These are phyloP conservation scores for Cinnamomum micranthum DNA, from an alignment of 164 flowering plant genomes.

Conservation along the genomic window DNA sequence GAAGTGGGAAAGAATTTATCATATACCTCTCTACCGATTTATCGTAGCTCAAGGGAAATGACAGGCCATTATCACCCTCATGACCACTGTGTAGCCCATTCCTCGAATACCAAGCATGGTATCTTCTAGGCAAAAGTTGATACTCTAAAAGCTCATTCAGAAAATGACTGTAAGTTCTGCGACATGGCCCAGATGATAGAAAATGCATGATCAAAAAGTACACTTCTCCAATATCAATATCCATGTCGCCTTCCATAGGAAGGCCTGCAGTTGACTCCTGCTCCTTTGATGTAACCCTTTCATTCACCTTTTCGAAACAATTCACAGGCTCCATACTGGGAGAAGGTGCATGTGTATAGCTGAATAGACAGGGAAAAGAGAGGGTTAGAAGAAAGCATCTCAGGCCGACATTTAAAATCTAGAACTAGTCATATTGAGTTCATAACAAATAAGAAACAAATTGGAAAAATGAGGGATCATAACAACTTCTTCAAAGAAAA, in stretches of 20 bases:
- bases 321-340: conserved; percentile 27
- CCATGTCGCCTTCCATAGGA: conserved; percentile 49
- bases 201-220: conserved; percentile 75
- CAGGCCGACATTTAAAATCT: neutral
- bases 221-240: conserved; percentile 82
- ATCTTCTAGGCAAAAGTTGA: conserved; percentile 93
- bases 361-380: conserved; percentile 1
- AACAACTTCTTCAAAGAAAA: neutral
- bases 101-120: conserved; percentile 98
- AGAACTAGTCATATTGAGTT: neutral
- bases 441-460: neutral
- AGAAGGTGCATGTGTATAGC: conserved; percentile 33
- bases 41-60: conserved; percentile 75
- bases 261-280: conserved; percentile 24
- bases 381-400: neutral
- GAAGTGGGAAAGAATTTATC: neutral
- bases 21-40: conserved; percentile 70
- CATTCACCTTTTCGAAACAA: conserved; percentile 29
- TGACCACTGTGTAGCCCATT: conserved; percentile 51
- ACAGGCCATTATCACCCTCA: conserved; percentile 68
- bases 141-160: conserved; percentile 87
- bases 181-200: conserved; percentile 81
- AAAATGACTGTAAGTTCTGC: conserved; percentile 58
- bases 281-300: conserved; percentile 42
- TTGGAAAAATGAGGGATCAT: neutral